A percentile compares a stretch with the other conserved stretches of the same genome.
Conservation (phyloP, 371 early-diverging fungal species). For the Actinomucor elegans region DNA sequence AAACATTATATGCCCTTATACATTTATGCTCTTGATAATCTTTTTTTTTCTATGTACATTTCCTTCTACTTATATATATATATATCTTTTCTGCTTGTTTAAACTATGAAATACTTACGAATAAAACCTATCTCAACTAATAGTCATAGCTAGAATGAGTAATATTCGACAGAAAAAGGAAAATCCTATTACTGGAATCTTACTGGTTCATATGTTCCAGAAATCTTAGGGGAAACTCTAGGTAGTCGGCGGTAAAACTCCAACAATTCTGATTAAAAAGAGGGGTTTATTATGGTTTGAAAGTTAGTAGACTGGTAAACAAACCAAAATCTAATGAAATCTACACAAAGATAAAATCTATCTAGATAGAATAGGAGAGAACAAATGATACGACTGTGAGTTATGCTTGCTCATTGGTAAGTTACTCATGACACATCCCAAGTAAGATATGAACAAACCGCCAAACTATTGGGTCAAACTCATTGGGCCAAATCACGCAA, state of each 20-base stretch:
- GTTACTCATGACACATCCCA: neutral
- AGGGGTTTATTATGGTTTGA: neutral
- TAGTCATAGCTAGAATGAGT: no score
- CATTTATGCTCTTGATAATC: neutral
- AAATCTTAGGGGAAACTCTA: no score
- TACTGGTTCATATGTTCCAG: no score
- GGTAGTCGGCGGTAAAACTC: no score
- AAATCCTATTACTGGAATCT: no score
- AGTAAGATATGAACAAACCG: neutral
- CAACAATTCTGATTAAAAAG: neutral
- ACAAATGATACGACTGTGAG: no score
- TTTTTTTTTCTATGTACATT: neutral
- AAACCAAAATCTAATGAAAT: no score
- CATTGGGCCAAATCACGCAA: neutral
- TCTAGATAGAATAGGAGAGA: no score
- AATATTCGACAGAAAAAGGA: constrained; percentile 1
- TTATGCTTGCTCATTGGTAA: neutral
- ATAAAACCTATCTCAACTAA: neutral
- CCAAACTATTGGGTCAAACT: no score
- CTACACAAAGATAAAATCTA: no score
- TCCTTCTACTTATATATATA: neutral
- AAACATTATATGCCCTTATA: neutral
- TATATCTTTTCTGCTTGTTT: neutral
- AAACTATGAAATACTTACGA: neutral
- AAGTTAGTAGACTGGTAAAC: neutral